Conservation (phyloP, 1,284 basidiomycete species). For the Tremellales sp. region DNA sequence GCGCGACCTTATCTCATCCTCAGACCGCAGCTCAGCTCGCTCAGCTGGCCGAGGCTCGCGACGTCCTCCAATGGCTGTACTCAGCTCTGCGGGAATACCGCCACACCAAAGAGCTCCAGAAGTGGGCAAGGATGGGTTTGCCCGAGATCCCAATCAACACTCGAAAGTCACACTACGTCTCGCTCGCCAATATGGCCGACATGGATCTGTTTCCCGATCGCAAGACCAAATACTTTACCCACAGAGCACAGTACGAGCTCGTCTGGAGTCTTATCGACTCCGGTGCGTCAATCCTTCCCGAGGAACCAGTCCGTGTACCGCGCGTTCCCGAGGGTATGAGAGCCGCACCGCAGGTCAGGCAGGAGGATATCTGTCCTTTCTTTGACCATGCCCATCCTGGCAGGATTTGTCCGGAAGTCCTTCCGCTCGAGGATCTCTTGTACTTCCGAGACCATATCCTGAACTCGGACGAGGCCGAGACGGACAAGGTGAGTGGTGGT, state of each 20-base stretch:
- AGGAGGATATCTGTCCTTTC: not conserved
- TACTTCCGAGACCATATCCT: constrained; percentile 1
- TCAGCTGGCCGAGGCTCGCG: constrained; percentile 14
- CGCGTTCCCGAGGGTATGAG: not conserved
- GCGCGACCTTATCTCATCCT: no score
- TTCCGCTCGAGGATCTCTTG: constrained; percentile 3
- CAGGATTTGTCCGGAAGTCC: constrained; percentile 1
- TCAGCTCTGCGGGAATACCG: constrained; percentile 15
- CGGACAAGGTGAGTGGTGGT: constrained; percentile 7
- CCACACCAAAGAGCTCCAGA: constrained; percentile 1
- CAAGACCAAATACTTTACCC: constrained; percentile 17
- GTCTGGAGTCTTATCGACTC: constrained; percentile 13
- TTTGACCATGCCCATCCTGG: not conserved
- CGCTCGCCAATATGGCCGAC: constrained; percentile 22
- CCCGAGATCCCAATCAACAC: constrained; percentile 16
- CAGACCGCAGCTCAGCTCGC: no score
- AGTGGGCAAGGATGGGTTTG: constrained; percentile 27
- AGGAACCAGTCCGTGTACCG: no score
- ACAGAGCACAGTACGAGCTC: not conserved
- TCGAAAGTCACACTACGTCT: constrained; percentile 10
- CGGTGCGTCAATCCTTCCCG: constrained; percentile 10
- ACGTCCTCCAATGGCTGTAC: constrained; percentile 27
- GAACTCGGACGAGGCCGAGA: constrained; percentile 1
- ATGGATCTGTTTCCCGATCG: constrained; percentile 7
- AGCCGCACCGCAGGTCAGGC: not conserved